Base-by-base conservation (phyloP, 2,329 filamentous ascomycete species). In the Alternaria gaisen region DNA sequence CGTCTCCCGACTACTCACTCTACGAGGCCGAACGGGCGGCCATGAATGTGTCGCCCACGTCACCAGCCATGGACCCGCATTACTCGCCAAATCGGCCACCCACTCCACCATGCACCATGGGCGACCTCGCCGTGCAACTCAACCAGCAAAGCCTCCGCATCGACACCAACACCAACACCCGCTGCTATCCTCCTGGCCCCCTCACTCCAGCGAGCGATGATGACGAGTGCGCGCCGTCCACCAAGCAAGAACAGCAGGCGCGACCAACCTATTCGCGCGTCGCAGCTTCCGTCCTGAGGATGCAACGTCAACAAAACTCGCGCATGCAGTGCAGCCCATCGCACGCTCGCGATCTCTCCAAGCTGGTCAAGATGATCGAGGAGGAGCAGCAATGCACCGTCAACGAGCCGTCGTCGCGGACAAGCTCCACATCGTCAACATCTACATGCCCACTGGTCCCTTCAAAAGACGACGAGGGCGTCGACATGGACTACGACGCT, bases 301-400 rank as follows among this genome's bases (percentile, higher is more conserved):
- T 76, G 68, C 79, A 79, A 57, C 75, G 81, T 41, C 81, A 83
- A 63, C 67, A 72, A 24, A 79, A 75, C 67, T 75, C 76, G 32
- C 74, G 79, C 47, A 65, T 80, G 62, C 77, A 82, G 53, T 82
- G 79, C 75, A 74, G 70, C 57, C 56, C 74, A 3, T 70, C 77
- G 5, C 79, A 81, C 60, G 69, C 77, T 36, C 73, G 74, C 24
- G 80, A 82, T 66, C 80, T 83, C 44, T 75, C 79, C 12, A 70
- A 72, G 26, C 74, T 83, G 16, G 79, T 82, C 24, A 68, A 77
- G 60, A 76, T 76, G 59, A 82, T 83, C 76, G 73, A 82, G 53
- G 67, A 79, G 2, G 73, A 77, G 50, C 78, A 82, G 59, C 81
- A 83, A 60, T 83, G 81, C 72, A 71, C 56, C 56, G 53, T 77